Evolutionary conservation across 306 rosid species (phyloP), one percentile per base, ranked within the genome.

Genomic region (Fagus crenata): DNA sequence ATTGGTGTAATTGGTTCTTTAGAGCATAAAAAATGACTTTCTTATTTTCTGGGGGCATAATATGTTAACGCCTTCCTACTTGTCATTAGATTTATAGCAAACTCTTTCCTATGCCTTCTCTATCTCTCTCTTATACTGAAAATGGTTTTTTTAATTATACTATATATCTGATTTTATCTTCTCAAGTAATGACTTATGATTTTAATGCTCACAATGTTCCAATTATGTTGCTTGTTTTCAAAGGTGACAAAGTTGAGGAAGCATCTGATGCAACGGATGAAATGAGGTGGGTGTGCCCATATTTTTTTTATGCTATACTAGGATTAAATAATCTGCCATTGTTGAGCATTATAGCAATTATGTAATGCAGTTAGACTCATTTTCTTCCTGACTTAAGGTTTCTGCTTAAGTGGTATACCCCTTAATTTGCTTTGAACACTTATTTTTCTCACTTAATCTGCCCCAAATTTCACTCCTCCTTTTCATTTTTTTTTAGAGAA

Each of bases 241-340:
- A 75, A 94, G 98, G 91, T 85, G 84, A 77, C 12, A 67, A 80
- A 79, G 78, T 68, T 65, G 83, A 87, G 75, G 90, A 86, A 79
- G 84, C 86, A 86, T 60, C 89, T 39, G 77, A 53, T 54, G 12
- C 80, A 70, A 49, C 6, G 59, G 80, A 81, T 71, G 86, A 68
- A 84, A 63, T 69, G 76, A 86, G 97, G 97, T 90, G 72, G 76
- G 92, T 49, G 31, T 78, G 74, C 63, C 69, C 72, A 39, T 75
- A 36, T 76, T 64, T 64, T 14, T 75, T 73, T 41, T 42, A 75
- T 63, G 5, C 36, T 14, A 5, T 15, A 55, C 53, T 17, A 7
- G 18, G 36, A 17, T 53, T 75, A 64, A 31, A 22, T 74, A 41
- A 55, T 71, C 77, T 43, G 46, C 63, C 68, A 7, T 68, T 31